phyloP scores from a whole-genome alignment of 345 rosid species.

The Rhodamnia argentea region DNA sequence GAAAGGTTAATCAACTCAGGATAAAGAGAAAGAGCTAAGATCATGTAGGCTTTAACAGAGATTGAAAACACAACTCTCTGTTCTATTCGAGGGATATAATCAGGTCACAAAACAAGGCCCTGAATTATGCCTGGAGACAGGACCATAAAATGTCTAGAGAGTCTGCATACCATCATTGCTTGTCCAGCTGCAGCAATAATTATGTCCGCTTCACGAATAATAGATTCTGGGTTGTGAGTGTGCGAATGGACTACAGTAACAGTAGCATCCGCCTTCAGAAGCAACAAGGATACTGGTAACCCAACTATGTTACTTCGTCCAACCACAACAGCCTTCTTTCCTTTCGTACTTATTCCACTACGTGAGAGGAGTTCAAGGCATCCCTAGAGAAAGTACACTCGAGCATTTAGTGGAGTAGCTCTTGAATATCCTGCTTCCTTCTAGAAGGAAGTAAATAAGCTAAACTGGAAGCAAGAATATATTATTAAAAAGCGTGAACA shows the following conservation, averaged over 20 bases:
- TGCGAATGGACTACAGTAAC: constrained; percentile 70
- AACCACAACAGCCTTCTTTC: constrained; percentile 77
- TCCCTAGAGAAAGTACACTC: constrained; percentile 34
- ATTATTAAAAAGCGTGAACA: neutral
- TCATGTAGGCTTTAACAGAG: neutral
- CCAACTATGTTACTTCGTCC: constrained; percentile 97
- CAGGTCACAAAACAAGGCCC: neutral
- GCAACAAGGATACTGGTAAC: constrained; percentile 72
- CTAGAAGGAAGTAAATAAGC: neutral
- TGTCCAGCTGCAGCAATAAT: constrained; percentile 93
- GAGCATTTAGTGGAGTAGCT: neutral
- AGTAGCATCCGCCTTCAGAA: constrained; percentile 93
- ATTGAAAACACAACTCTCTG: neutral
- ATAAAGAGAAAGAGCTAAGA: neutral
- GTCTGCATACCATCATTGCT: constrained; percentile 54
- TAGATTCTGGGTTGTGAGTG: constrained; percentile 50
- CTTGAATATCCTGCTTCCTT: neutral
- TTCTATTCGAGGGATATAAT: neutral
- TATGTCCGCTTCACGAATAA: constrained; percentile 81
- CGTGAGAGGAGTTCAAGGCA: constrained; percentile 78
- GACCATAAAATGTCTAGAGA: neutral
- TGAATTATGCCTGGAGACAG: neutral
- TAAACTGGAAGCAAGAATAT: neutral
- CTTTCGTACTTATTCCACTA: constrained; percentile 59
- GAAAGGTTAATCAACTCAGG: neutral